Base-by-base conservation (phyloP, 106 monocot species). In the Dendrobium nobile region DNA sequence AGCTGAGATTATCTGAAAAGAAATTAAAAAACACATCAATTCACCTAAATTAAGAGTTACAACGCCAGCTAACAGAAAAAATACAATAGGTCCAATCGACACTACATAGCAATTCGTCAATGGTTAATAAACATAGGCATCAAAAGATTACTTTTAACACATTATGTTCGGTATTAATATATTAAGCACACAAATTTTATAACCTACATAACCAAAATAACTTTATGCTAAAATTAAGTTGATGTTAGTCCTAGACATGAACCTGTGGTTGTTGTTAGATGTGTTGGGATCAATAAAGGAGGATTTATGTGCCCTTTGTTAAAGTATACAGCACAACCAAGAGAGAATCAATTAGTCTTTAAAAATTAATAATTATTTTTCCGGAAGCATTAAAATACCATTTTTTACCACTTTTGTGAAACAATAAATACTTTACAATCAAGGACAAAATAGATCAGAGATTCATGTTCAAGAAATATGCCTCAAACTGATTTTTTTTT, bases 1-100 rank as follows among this genome's bases (percentile, higher is more conserved):
- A 67, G 99, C 95, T 55, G 99, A 99, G 55, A 99, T 82, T 78
- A 99, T 93, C 99, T 99, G 86, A 47, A 88, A 1, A 73, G 47
- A 26, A 31, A 67, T 1, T 1, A 16, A 68, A 44, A 65, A 70
- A 44, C 41, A 33, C 74, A 44, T 74, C 74, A n/a, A 43, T 44
- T 44, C 74, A 74, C 7, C 42, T 22, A 70, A 33, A 37, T 4
- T 8, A 70, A 15, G 9, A 33, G 70, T 70, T 26, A 70, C 8
- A 9, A n/a, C 2, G 61, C 4, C 33, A 16, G 33, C 43, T 41
- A 7, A 74, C 18, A 74, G 7, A 43, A 9, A 11, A 7, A 20
- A 43, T 44, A 70, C 43, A 42, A 74, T 74, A 33, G 0, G 20
- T n/a, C 74, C 33, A 44, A 74, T 10, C 44, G 4, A 15, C 20